Conservation (phyloP, 257 asterid genomes). For the Solanum neorickii region DNA sequence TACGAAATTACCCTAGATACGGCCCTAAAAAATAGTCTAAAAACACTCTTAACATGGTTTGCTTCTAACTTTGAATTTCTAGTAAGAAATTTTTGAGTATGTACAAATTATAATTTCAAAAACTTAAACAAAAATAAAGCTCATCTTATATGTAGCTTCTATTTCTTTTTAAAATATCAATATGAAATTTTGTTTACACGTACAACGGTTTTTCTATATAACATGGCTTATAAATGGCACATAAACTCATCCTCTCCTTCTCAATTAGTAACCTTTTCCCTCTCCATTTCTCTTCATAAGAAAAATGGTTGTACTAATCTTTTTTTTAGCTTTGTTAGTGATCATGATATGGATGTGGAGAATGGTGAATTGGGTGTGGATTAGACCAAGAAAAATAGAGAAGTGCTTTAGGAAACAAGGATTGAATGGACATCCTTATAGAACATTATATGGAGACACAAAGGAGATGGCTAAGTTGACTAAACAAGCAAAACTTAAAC, state of each 20-base stretch:
- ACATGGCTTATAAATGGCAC: not conserved
- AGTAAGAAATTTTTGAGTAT: not conserved
- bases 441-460: slow-evolving; percentile 30
- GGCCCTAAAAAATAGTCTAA: not conserved
- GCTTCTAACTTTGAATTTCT: not conserved
- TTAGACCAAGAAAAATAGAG: slow-evolving; percentile 33
- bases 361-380: slow-evolving; percentile 36
- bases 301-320: not conserved
- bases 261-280: not conserved
- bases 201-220: not conserved
- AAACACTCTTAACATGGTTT: not conserved
- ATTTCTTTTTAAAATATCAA: not conserved
- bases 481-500: slow-evolving; percentile 23
- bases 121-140: not conserved
- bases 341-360: slow-evolving; percentile 16
- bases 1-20: not conserved
- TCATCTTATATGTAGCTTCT: not conserved
- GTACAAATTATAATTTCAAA: not conserved
- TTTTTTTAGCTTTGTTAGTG: not conserved
- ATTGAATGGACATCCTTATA: slow-evolving; percentile 36
- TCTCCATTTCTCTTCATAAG: not conserved
- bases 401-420: slow-evolving; percentile 36
- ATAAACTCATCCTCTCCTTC: not conserved
- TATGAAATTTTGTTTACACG: not conserved
- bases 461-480: slow-evolving; percentile 36